Evolutionary conservation across 495 filamentous ascomycete species (phyloP), one percentile per base, ranked within the genome.

Genomic region (Aspergillus panamensis): DNA sequence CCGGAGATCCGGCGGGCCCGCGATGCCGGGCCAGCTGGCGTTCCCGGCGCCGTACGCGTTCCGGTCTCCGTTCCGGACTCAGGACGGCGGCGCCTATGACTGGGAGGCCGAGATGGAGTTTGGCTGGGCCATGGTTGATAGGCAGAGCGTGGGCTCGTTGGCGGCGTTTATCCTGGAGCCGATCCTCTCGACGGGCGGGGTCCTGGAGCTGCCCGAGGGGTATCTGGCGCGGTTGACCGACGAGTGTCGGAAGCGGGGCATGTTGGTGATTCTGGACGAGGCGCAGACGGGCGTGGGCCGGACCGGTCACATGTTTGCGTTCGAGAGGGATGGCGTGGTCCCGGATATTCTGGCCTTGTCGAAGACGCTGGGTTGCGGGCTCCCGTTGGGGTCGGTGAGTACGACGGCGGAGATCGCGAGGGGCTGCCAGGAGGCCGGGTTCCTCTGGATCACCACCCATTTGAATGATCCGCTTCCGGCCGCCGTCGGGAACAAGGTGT

Each of bases 71-170:
- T 83, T 83, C 51, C 73, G 76, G 8, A 68, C 72, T n/a, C 20
- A 68, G 0, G 77, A 82, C 53, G 78, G 81, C 1, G 72, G 72
- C n/a, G n/a, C n/a, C 0, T 80, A 85, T 42, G 82, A 84, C 63
- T 85, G 81, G 82, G 71, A 80, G 49, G 65, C 77, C 0, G 81
- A 85, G 61, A 65, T 85, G 45, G 76, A 82, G 1, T 83, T 76
- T 51, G 79, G 75, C 4, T 83, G 79, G 74, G 66, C 65, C 14
- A 64, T 83, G 63, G 70, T 84, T 9, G 81, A 83, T 55, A 66
- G 69, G 4, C 75, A 78, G 51, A 77, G 73, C n/a, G 73, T 71
- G 30, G 82, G 82, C 3, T 82, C 80, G 0, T 73, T 84, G 2
- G 81, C 81, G 9, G 81, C 80, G 1, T 76, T 78, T 42, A 78